Conservation (phyloP, 768 basidiomycete species). For the Mrakia blollopis region DNA sequence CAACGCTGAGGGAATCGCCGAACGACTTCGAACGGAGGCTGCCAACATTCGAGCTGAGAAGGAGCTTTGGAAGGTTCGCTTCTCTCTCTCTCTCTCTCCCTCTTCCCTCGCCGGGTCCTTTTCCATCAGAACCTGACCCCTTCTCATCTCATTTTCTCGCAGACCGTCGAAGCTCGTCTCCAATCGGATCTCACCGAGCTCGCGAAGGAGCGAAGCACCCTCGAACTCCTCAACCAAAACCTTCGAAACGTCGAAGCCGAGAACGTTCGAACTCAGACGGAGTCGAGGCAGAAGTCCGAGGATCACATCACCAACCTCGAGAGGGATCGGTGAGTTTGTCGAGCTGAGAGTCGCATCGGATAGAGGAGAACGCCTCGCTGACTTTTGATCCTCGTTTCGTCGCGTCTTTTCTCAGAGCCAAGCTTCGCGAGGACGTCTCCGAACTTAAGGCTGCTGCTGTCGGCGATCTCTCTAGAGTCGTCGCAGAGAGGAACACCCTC, state of each 20-base stretch:
- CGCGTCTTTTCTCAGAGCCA: not conserved
- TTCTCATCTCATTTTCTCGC: conserved; percentile 6
- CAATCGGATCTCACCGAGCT: conserved; percentile 79
- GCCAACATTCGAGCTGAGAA: conserved; percentile 89
- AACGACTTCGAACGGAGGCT: conserved; percentile 75
- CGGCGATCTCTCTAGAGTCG: not conserved
- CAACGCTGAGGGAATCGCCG: conserved; percentile 44
- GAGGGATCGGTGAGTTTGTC: conserved; percentile 60
- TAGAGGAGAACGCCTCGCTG: no score
- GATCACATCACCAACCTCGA: conserved; percentile 72
- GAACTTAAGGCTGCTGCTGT: conserved; percentile 1
- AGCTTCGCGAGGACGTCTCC: conserved; percentile 17
- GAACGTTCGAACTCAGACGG: conserved; percentile 73
- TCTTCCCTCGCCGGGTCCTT: not conserved
- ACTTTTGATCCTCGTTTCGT: not conserved
- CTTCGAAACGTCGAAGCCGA: conserved; percentile 88
- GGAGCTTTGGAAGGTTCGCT: conserved; percentile 79
- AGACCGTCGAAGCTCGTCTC: conserved; percentile 75
- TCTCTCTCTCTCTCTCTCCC: no score
- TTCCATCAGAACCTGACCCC: conserved; percentile 34
- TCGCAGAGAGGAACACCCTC: conserved; percentile 14
- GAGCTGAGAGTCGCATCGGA: not conserved
- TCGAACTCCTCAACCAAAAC: conserved; percentile 81
- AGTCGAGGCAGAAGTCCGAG: conserved; percentile 75
- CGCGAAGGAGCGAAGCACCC: conserved; percentile 71